Base-by-base conservation (phyloP, 768 basidiomycete species). In the Mycena indigotica region DNA sequence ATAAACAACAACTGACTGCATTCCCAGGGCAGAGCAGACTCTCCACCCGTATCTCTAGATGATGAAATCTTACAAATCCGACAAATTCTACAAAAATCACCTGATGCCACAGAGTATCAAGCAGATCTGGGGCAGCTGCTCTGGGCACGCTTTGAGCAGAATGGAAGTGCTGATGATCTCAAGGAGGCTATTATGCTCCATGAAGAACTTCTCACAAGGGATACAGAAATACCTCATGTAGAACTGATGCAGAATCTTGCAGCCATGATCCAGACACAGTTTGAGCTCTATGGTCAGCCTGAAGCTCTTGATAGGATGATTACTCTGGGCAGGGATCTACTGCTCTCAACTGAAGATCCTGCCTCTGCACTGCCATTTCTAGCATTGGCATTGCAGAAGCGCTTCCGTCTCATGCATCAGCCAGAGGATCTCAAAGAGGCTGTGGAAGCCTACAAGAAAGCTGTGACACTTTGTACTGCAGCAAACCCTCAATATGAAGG, bases 371-470 rank as follows among this genome's bases (percentile, higher is more conserved):
- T 66, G 25, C 52, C 28, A 16, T 60, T 50, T 49, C 56, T 59
- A 6, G 64, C 54, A 10, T 25, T 41, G 48, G 60, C 56, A 4
- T 48, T 66, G 8, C 6, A 2, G 5, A 32, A 50, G 3, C 68
- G 70, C 16, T 71, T 54, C 53, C 58, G 66, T 19, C 41, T 64
- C 2, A 60, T 60, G 13, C 63, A 57, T 10, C 58, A 61, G 30
- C 28, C 17, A 4, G 56, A 30, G 26, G 70, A 71, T 30, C 28
- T 59, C 4, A 17, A 53, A n/a, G 53, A 56, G 39, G 70, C 68
- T 28, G 64, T 54, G 53, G 30, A 25, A 17, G 44, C 66, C 26
- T 54, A 51, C 30, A 17, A 50, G 46, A 21, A 57, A 29, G 60
- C 50, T 30, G 29, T 64, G 3, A 38, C 40, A 24, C 55, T 64